phyloP scores from a whole-genome alignment of 2,329 filamentous ascomycete species.

The Myriosclerotinia curreyana region DNA sequence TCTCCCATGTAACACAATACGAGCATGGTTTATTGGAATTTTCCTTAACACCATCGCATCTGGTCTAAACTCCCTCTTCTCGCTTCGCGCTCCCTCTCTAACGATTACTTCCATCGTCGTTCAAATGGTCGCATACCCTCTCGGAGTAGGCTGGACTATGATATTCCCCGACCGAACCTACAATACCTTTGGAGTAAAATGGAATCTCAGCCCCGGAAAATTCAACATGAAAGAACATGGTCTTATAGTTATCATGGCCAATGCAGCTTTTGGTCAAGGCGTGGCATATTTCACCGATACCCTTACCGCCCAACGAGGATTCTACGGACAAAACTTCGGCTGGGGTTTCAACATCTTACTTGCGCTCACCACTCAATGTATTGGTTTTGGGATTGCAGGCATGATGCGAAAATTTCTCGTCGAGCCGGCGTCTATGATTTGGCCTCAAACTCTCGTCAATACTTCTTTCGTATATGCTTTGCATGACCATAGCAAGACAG shows the following conservation, averaged over 20 bases:
- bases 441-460: slow-evolving; percentile 46
- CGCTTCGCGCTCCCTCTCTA: slow-evolving; percentile 34
- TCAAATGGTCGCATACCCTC: slow-evolving; percentile 38
- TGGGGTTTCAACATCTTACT: slow-evolving; percentile 59
- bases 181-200: slow-evolving; percentile 42
- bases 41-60: slow-evolving; percentile 37
- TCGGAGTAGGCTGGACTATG: slow-evolving; percentile 49
- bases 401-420: slow-evolving; percentile 57
- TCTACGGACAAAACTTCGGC: slow-evolving; percentile 67
- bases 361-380: slow-evolving; percentile 58
- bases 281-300: slow-evolving; percentile 70
- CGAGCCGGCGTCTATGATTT: slow-evolving; percentile 62
- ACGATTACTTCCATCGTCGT: slow-evolving; percentile 45
- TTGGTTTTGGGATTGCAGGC: slow-evolving; percentile 62
- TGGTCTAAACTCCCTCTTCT: slow-evolving; percentile 37
- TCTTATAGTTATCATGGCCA: slow-evolving; percentile 60
- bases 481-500: slow-evolving; percentile 58
- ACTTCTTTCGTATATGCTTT: slow-evolving; percentile 40
- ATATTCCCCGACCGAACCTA: slow-evolving; percentile 27
- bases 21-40: slow-evolving; percentile 53
- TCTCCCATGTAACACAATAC: slow-evolving; percentile 62
- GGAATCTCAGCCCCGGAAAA: slow-evolving; percentile 55
- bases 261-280: slow-evolving; percentile 36
- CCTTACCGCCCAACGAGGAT: slow-evolving; percentile 66
- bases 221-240: slow-evolving; percentile 71